These are phyloP conservation scores for Colletotrichum tofieldiae DNA, from an alignment of 2,329 filamentous ascomycete species.

Conservation along the genomic window DNA sequence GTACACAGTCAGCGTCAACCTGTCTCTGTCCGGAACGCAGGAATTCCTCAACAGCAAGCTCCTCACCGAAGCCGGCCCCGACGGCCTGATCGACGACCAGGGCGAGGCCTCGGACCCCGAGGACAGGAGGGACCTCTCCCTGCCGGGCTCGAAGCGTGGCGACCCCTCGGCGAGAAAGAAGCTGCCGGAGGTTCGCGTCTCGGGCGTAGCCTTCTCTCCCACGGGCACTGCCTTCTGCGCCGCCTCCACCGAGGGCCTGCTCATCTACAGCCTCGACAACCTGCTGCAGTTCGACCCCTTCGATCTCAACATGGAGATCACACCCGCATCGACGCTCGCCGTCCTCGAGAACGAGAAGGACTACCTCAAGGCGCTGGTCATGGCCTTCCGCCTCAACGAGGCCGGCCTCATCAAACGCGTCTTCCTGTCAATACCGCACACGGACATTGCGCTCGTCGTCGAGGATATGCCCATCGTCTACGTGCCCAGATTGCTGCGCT, in stretches of 20 bases:
- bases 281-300: slow-evolving; percentile 93
- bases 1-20: slow-evolving; percentile 94
- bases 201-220: slow-evolving; percentile 88
- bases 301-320: slow-evolving; percentile 94
- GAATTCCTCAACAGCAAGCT: slow-evolving; percentile 96
- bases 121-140: slow-evolving; percentile 81
- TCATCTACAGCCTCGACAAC: slow-evolving; percentile 93
- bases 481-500: slow-evolving; percentile 86
- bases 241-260: slow-evolving; percentile 91
- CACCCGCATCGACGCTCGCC: slow-evolving; percentile 84
- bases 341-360: slow-evolving; percentile 79
- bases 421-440: slow-evolving; percentile 85
- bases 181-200: slow-evolving; percentile 87
- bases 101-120: slow-evolving; percentile 92
- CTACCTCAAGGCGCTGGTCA: slow-evolving; percentile 92
- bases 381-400: slow-evolving; percentile 97
- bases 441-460: slow-evolving; percentile 84
- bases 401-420: slow-evolving; percentile 85
- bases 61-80: slow-evolving; percentile 90
- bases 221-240: slow-evolving; percentile 94
- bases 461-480: slow-evolving; percentile 88
- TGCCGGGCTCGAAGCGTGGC: slow-evolving; percentile 90
- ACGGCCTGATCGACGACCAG: slow-evolving; percentile 87
- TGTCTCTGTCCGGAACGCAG: slow-evolving; percentile 96
- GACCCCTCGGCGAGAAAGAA: slow-evolving; percentile 86